Base-by-base conservation (phyloP, 2,329 filamentous ascomycete species). In the Trichoderma guizhouense region DNA sequence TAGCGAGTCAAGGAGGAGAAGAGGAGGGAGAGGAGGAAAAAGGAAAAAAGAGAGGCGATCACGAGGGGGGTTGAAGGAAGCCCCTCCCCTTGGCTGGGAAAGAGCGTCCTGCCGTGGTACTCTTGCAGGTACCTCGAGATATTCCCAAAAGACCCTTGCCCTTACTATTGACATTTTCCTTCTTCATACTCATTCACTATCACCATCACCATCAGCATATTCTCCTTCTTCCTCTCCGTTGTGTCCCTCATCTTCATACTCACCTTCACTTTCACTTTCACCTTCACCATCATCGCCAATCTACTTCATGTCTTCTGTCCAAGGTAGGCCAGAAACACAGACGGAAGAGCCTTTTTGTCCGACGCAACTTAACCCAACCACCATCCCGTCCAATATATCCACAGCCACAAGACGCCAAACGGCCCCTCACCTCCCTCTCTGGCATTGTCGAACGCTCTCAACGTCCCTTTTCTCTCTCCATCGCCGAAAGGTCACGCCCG, bases 401-500 rank as follows among this genome's bases (percentile, higher is more conserved):
- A 61, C 67, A 53, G 55, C 67, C 67, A 62, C 67, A 53, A 51
- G 28, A 21, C 57, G 67, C 67, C 30, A 53, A 62, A 53, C 53
- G 6, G 67, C 67, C 67, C 67, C 67, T 69, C 67, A 62, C 67
- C 55, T 69, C 67, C 67, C 60, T 69, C 55, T 62, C 66, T 43
- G 18, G 18, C 24, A 62, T 62, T 21, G 12, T 51, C 26, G 57
- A 60, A 61, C 30, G 24, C 39, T 26, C 53, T 32, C 66, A 26
- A 36, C 36, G 30, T 66, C 63, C 63, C 30, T 36, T 66, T 66
- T 53, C 43, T 34, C 63, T 39, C 64, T 24, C 61, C 64, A 26
- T 67, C 64, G n/a, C 57, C 21, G 36, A 61, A 28, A 47, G n/a
- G 53, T 53, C 43, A 43, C 51, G 51, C 47, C 64, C 64, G 64